Evolutionary conservation across 2,329 filamentous ascomycete genomes (phyloP).

Genomic region (Macrophomina pseudophaseolina): DNA sequence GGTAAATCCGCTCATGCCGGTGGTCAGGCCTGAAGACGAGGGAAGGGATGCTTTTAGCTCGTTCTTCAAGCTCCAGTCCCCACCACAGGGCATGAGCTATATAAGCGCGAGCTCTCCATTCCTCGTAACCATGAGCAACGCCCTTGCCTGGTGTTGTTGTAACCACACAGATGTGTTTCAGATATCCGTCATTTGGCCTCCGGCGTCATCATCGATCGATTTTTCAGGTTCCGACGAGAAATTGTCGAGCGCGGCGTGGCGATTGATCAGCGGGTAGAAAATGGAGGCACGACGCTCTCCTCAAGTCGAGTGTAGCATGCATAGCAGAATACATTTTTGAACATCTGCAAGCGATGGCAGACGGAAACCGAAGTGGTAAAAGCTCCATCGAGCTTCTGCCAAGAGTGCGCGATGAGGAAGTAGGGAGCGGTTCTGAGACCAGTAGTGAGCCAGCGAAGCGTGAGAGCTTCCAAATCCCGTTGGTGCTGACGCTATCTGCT

Average conservation of each 20-base stretch:
- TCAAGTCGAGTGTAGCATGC: too few species aligned
- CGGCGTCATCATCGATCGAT: not conserved
- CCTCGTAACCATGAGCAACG: not conserved
- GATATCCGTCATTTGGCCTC: not conserved
- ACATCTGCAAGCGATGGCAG: not conserved
- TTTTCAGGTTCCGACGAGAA: not conserved
- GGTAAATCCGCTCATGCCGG: not conserved
- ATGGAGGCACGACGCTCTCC: not conserved
- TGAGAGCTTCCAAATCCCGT: not conserved
- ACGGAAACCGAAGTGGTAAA: not conserved
- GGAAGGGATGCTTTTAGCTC: not conserved
- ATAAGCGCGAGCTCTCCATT: not conserved
- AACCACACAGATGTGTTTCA: not conserved
- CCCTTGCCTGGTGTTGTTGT: not conserved
- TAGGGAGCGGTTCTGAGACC: not conserved
- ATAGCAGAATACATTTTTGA: too few species aligned
- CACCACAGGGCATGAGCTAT: not conserved
- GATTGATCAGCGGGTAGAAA: not conserved
- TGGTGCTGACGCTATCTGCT: constrained; percentile 4
- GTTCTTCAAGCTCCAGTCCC: not conserved
- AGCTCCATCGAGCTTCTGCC: not conserved
- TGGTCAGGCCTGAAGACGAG: not conserved
- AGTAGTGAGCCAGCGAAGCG: not conserved
- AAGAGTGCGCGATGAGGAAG: not conserved
- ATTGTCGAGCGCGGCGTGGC: not conserved